Evolutionary conservation across 2,329 filamentous ascomycete species (phyloP).

Genomic region (Ceratocystis diversiconidia): DNA sequence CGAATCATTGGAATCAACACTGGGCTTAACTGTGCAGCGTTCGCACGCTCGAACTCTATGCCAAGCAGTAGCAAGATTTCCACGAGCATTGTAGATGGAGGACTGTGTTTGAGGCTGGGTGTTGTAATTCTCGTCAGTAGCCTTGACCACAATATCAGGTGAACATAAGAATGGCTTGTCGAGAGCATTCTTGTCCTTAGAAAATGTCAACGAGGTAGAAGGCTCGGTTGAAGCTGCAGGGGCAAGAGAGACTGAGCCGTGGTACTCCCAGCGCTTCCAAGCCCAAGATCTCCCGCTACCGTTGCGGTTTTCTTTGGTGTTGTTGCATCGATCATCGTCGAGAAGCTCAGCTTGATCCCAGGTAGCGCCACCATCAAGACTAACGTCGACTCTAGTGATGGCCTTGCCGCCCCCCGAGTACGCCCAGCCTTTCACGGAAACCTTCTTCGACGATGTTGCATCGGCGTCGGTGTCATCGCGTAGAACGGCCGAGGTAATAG

Average conservation of each 20-base stretch:
- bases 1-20: not conserved
- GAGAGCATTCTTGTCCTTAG: conserved; percentile 5
- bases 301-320: conserved; percentile 27
- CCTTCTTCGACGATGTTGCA: conserved; percentile 19
- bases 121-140: conserved; percentile 52
- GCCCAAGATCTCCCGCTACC: conserved; percentile 33
- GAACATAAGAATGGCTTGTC: conserved; percentile 28
- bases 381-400: conserved; percentile 54
- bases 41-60: conserved; percentile 37
- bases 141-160: conserved; percentile 45
- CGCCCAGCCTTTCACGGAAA: conserved; percentile 46
- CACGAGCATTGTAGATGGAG: conserved; percentile 48
- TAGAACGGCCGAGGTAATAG: conserved; percentile 38
- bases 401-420: conserved; percentile 52
- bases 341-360: conserved; percentile 51
- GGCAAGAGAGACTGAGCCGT: conserved; percentile 27
- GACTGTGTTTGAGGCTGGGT: conserved; percentile 48
- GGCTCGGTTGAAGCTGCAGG: conserved; percentile 8
- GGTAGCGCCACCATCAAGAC: conserved; percentile 45
- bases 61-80: conserved; percentile 54
- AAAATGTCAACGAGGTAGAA: conserved; percentile 1
- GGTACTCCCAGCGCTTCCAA: conserved; percentile 50
- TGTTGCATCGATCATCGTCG: conserved; percentile 31
- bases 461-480: conserved; percentile 19
- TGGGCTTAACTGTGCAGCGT: conserved; percentile 19